Evolutionary conservation across 352 stramenopile species (phyloP), one percentile per base, ranked within the genome.

Genomic region (Pythium pyrilobum): DNA sequence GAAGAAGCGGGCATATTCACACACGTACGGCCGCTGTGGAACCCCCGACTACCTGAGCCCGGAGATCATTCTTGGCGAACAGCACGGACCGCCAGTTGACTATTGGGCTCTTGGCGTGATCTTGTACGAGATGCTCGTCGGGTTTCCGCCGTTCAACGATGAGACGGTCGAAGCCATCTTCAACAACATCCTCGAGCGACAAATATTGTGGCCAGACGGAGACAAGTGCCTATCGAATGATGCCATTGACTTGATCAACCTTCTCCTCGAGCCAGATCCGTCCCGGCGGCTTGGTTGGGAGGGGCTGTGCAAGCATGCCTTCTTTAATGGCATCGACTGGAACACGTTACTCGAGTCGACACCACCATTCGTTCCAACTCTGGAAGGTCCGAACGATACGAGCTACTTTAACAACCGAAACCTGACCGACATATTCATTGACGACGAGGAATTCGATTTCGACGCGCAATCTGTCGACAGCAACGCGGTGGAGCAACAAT

Each of bases 31-130:
- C 9, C 73, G 80, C 21, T 91, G 85, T 25, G 88, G 88, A 0
- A 96, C 86, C 18, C 88, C 88, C 0, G 85, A 96, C 49, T 96
- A 96, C 41, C 50, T 96, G 40, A 89, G 85, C 28, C 88, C 88
- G 9, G 88, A 96, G 69, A 94, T 96, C 62, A 81, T 96, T 43
- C 66, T 85, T 6, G 67, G 79, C 4, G 54, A 72, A 2, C 66
- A 72, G 20, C 85, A 96, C 41, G 85, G 80, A 2, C 79, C 81
- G 3, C 72, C 81, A 6, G 87, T 94, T 16, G 88, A 96, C 36
- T 96, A 88, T 33, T 96, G 88, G 88, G 84, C 83, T 4, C 71
- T 96, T 8, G 88, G 88, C n/a, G 83, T 96, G n/a, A 94, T 96
- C 29, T 36, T 96, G 29, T 94, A 92, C 65, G 84, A 94, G 52